phyloP scores from a whole-genome alignment of 495 filamentous ascomycete genomes.

The Friedmanniomyces simplex region DNA sequence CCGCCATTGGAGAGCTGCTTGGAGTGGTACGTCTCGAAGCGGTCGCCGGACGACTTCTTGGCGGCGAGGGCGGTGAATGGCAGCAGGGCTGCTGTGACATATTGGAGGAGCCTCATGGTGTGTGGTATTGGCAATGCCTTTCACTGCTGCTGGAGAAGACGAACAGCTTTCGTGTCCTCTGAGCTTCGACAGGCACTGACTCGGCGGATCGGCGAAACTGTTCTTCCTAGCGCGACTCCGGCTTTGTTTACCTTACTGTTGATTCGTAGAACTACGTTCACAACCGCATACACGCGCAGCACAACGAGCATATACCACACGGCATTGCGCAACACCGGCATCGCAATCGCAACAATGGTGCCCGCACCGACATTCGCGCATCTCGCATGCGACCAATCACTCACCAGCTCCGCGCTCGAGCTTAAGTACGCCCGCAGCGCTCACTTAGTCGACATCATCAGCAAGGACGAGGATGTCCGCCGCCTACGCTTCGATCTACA shows the following conservation, averaged over 20 bases:
- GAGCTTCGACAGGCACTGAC: background rate
- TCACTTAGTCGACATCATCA: slow-evolving; percentile 47
- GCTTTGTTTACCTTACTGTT: no score
- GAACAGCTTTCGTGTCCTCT: background rate
- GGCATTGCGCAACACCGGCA: background rate
- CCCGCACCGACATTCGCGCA: slow-evolving; percentile 4
- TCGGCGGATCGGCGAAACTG: background rate
- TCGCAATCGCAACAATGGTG: slow-evolving; percentile 3
- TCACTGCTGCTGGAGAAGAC: background rate
- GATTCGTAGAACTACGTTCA: background rate
- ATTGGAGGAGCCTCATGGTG: slow-evolving; percentile 35
- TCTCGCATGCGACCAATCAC: slow-evolving; percentile 30
- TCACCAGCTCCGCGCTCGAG: slow-evolving; percentile 47
- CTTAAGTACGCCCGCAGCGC: slow-evolving; percentile 52
- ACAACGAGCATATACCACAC: background rate
- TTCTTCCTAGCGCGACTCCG: background rate
- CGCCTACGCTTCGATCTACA: slow-evolving; percentile 54
- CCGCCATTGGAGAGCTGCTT: slow-evolving; percentile 51
- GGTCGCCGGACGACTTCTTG: slow-evolving; percentile 47
- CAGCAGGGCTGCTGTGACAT: slow-evolving; percentile 45
- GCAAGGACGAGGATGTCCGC: slow-evolving; percentile 59
- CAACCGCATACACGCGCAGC: background rate
- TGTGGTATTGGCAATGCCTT: background rate
- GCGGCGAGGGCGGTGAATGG: slow-evolving; percentile 45
- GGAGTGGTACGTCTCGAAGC: slow-evolving; percentile 57